Evolutionary conservation across 371 early-diverging fungal species (phyloP).

Genomic region (Saksenaea vasiformis): DNA sequence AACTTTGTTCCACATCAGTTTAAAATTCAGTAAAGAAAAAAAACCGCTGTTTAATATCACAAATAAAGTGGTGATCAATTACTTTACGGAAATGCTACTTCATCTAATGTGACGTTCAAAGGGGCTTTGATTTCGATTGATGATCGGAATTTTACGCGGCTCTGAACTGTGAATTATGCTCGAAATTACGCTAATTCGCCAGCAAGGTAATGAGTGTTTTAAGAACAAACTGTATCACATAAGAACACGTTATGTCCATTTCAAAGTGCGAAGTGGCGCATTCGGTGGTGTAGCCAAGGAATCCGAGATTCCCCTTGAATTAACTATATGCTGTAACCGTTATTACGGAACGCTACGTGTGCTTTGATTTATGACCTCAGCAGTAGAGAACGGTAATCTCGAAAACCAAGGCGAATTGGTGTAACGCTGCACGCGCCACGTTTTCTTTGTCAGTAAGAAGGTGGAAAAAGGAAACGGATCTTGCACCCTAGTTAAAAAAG

Average conservation of each 20-base stretch:
- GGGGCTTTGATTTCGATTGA: too few species aligned
- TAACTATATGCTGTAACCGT: neutral
- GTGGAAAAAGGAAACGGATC: neutral
- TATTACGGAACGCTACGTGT: too few species aligned
- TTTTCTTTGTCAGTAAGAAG: neutral
- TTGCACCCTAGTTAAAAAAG: neutral
- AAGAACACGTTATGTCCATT: neutral
- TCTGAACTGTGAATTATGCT: too few species aligned
- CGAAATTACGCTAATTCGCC: too few species aligned
- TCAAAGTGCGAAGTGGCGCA: neutral
- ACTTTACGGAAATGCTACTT: too few species aligned
- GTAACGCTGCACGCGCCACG: conserved; percentile 7
- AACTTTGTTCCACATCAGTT: neutral
- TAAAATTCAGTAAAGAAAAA: too few species aligned
- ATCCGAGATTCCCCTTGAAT: neutral
- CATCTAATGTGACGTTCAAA: too few species aligned
- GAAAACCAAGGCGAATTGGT: neutral
- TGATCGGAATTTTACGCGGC: too few species aligned
- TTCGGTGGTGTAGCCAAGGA: neutral
- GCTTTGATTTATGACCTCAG: too few species aligned
- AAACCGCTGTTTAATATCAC: too few species aligned
- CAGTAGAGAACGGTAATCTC: neutral
- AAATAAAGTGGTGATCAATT: too few species aligned
- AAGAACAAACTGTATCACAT: neutral
- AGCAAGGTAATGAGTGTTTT: neutral